Conservation (phyloP, 352 stramenopile species). For the Globisporangium barbulae region DNA sequence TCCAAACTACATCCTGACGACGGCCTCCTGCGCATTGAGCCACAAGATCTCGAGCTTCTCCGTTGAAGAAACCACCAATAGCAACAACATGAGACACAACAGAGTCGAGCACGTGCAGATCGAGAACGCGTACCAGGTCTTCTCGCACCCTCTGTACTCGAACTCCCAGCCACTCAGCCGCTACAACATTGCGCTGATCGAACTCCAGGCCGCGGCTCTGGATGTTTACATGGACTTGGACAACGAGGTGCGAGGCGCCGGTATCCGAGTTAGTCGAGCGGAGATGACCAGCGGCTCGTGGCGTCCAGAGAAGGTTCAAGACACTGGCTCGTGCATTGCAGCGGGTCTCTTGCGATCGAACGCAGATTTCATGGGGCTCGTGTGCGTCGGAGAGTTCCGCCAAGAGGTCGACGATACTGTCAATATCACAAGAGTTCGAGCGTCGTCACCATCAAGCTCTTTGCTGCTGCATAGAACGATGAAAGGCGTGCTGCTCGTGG, state of each 20-base stretch:
- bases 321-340: background rate
- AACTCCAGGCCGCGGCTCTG: background rate
- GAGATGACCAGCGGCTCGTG: background rate
- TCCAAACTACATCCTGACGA: slow-evolving; percentile 5
- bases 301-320: background rate
- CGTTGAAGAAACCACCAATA: background rate
- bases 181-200: slow-evolving; percentile 1
- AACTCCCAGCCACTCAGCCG: background rate
- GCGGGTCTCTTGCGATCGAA: background rate
- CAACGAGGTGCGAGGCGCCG: background rate
- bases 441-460: background rate
- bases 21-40: background rate
- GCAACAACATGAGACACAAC: background rate
- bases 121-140: background rate
- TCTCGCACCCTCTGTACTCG: slow-evolving; percentile 1
- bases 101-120: background rate
- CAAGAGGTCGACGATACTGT: too few relatives aligned
- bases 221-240: background rate
- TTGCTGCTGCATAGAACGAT: background rate
- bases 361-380: background rate
- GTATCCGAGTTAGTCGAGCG: background rate
- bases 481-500: background rate
- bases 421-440: too few relatives aligned
- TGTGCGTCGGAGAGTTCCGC: background rate
- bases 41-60: slow-evolving; percentile 2